Percentiles rank a stretch among this genome's conserved stretches.
Conservation (phyloP, 441 rosid species). For the Biscutella laevigata region DNA sequence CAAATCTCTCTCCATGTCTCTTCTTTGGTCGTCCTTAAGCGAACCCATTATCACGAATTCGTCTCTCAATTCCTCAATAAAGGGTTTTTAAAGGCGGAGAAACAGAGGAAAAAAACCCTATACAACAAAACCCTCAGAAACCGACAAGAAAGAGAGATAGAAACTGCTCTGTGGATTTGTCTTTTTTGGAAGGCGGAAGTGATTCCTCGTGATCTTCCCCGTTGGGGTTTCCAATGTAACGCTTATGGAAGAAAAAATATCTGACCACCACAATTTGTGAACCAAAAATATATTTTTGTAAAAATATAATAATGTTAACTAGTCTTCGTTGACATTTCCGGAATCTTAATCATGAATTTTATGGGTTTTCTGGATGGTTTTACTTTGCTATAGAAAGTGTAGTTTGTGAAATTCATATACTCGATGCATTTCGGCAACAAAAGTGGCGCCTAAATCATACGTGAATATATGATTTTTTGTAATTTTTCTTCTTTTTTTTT, state of each 20-base stretch:
- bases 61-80: neutral
- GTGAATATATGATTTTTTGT: too few relatives aligned
- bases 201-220: constrained; percentile 17
- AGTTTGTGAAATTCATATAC: too few relatives aligned
- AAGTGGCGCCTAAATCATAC: too few relatives aligned
- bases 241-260: neutral
- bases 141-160: constrained; percentile 8
- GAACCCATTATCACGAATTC: constrained; percentile 50
- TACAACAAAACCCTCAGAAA: constrained; percentile 16
- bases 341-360: too few relatives aligned
- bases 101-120: constrained; percentile 28
- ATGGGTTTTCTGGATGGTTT: too few relatives aligned
- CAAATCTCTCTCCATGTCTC: constrained; percentile 20
- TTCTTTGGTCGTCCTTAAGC: constrained; percentile 25
- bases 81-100: constrained; percentile 11
- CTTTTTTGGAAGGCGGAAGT: neutral
- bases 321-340: too few relatives aligned
- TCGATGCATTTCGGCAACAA: too few relatives aligned
- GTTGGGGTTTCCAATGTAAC: constrained; percentile 7
- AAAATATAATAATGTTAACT: too few relatives aligned
- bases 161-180: neutral
- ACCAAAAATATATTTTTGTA: too few relatives aligned
- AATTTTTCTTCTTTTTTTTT: too few relatives aligned
- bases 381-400: too few relatives aligned
- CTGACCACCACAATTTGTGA: neutral